These are phyloP conservation scores for Aspergillus nanangensis DNA, from an alignment of 495 filamentous ascomycete genomes.

Conservation along the genomic window DNA sequence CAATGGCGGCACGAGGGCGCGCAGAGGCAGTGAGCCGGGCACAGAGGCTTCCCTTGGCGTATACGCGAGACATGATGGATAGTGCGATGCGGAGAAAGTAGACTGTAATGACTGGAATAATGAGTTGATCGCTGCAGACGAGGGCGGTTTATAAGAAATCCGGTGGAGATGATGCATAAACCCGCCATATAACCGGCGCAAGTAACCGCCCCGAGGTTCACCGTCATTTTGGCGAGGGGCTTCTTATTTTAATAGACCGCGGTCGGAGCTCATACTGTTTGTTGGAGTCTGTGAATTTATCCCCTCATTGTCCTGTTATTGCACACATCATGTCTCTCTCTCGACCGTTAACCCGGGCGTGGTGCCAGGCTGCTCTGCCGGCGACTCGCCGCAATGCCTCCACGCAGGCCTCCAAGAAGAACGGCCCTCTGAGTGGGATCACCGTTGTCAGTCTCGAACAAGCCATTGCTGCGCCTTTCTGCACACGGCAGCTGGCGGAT, in stretches of 20 bases:
- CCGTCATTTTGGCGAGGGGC: too few relatives aligned
- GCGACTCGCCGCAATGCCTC: constrained; percentile 1
- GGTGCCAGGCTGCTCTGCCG: background rate
- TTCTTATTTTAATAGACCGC: too few relatives aligned
- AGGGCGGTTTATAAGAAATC: too few relatives aligned
- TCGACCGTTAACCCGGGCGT: background rate
- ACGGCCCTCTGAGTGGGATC: constrained; percentile 37
- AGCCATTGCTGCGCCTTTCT: constrained; percentile 50
- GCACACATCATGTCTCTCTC: background rate
- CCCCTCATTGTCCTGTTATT: too few relatives aligned
- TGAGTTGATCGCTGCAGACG: too few relatives aligned
- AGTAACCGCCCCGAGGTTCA: too few relatives aligned
- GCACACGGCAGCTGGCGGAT: constrained; percentile 48
- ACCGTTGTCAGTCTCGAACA: constrained; percentile 51
- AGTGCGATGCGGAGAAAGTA: too few relatives aligned
- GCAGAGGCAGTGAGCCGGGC: background rate
- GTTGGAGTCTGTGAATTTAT: too few relatives aligned
- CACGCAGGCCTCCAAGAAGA: background rate
- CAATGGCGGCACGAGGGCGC: background rate
- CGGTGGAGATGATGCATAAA: too few relatives aligned
- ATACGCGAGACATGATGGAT: background rate
- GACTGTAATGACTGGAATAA: too few relatives aligned
- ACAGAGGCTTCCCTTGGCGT: background rate
- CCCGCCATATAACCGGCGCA: too few relatives aligned
- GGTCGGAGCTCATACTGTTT: too few relatives aligned